Percentiles rank a stretch among this genome's conserved stretches.
phyloP scores from a whole-genome alignment of 768 basidiomycete species.

The Crassisporium funariophilum region DNA sequence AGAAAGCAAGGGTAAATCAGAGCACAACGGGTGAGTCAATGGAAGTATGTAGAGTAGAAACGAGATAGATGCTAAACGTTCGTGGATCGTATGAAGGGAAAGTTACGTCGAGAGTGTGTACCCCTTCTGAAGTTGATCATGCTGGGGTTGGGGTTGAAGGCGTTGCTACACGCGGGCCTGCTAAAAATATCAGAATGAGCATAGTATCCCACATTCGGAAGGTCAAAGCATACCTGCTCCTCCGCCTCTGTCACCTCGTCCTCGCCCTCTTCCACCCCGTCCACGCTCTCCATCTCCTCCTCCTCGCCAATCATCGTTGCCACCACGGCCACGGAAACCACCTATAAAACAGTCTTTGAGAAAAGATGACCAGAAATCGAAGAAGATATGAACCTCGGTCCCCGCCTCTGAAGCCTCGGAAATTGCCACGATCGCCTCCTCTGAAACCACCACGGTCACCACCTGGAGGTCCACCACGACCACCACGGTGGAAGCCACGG shows the following conservation, averaged over 20 bases:
- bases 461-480: slow-evolving; percentile 25
- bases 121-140: too few species aligned
- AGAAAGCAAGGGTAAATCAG: background rate
- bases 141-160: background rate
- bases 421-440: slow-evolving; percentile 31
- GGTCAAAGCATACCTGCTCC: slow-evolving; percentile 1
- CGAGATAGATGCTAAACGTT: background rate
- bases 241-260: slow-evolving; percentile 10
- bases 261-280: slow-evolving; percentile 19
- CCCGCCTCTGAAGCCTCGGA: slow-evolving; percentile 23
- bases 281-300: slow-evolving; percentile 34
- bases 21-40: too few species aligned
- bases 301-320: slow-evolving; percentile 23
- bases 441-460: slow-evolving; percentile 27
- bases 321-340: slow-evolving; percentile 38
- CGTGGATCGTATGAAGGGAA: background rate
- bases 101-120: too few species aligned
- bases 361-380: slow-evolving; percentile 14
- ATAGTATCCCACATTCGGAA: too few species aligned
- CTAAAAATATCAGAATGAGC: too few species aligned
- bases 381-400: slow-evolving; percentile 38
- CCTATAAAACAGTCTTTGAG: slow-evolving; percentile 26
- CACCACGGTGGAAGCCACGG: slow-evolving; percentile 34
- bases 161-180: background rate
- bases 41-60: background rate